Evolutionary conservation across 2,329 filamentous ascomycete species (phyloP), one percentile per base, ranked within the genome.

Genomic region (Coniochaeta ligniaria): DNA sequence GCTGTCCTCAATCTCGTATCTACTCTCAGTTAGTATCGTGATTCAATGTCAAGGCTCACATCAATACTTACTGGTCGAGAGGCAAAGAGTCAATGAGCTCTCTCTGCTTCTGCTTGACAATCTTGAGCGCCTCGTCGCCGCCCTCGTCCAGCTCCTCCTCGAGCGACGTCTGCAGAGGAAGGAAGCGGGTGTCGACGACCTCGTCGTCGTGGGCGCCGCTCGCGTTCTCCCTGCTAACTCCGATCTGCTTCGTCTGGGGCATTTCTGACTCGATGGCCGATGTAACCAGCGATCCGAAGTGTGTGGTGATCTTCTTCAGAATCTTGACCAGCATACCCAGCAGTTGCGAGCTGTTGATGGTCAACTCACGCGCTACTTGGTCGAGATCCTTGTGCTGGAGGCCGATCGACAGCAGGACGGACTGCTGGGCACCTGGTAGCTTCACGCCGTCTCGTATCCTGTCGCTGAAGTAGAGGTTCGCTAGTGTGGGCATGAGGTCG

Each of bases 311-410:
- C 78, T 98, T 98, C 65, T 92, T 86, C 62, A 97, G 83, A 63
- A 96, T 89, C 80, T 99, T 99, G 73, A 96, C 91, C 74, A 99
- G 98, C 89, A 98, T 96, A 63, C 94, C 93, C 63, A 99, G 80
- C 3, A 97, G 79, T 76, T 98, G 95, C 52, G 87, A 88, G 2
- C 85, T 83, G 0, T 85, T 85, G 6, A 97, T 76, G 8, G 82
- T 83, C 3, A 96, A 76, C 70, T 99, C 95, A 64, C 88, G 86
- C 63, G 93, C 89, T 9, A 97, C 77, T 14, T 84, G 83, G 16
- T 95, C 91, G 31, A 99, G 79, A 43, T 90, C 88, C 78, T 98
- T 98, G 66, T 90, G 86, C 75, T 99, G 96, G 62, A 98, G 78
- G 22, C 96, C 95, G 56, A 96, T 86, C 6, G 91, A 92, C n/a